phyloP scores from a whole-genome alignment of 176 grass and related monocot species.

The Typha latifolia region DNA sequence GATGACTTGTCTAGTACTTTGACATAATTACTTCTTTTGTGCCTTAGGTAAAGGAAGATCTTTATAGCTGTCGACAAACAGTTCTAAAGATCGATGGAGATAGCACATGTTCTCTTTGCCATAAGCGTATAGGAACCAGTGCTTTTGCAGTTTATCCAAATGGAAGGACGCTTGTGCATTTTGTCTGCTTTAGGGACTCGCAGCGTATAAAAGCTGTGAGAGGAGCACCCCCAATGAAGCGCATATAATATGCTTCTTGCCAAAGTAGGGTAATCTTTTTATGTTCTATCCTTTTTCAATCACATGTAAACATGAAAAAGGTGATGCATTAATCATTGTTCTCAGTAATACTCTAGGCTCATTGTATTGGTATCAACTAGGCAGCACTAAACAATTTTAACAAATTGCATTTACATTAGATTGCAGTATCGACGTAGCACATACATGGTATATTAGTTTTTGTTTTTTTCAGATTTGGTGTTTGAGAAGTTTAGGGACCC shows the following conservation, averaged over 20 bases:
- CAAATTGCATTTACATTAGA: too few relatives aligned
- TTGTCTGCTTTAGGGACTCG: conserved; percentile 96
- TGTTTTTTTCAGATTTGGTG: not conserved
- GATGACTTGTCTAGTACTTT: conserved; percentile 3
- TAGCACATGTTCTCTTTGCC: conserved; percentile 84
- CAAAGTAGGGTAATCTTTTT: not conserved
- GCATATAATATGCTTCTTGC: conserved; percentile 23
- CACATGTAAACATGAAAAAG: not conserved
- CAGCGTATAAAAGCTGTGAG: conserved; percentile 74
- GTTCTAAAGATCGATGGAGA: conserved; percentile 82
- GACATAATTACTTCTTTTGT: conserved; percentile 13
- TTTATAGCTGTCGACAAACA: conserved; percentile 67
- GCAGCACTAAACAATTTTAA: too few relatives aligned
- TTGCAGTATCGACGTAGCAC: not conserved
- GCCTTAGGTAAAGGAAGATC: conserved; percentile 76
- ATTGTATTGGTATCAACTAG: too few relatives aligned
- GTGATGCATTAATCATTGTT: too few relatives aligned
- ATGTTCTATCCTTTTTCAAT: not conserved
- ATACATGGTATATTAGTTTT: not conserved
- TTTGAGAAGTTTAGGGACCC: not conserved
- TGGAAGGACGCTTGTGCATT: conserved; percentile 87
- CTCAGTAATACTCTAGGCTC: too few relatives aligned
- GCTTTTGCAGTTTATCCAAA: conserved; percentile 98
- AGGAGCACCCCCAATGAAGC: conserved; percentile 43
- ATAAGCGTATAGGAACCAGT: conserved; percentile 84